These are phyloP conservation scores for Capronia coronata DNA, from an alignment of 2,329 filamentous ascomycete species.

Conservation along the genomic window DNA sequence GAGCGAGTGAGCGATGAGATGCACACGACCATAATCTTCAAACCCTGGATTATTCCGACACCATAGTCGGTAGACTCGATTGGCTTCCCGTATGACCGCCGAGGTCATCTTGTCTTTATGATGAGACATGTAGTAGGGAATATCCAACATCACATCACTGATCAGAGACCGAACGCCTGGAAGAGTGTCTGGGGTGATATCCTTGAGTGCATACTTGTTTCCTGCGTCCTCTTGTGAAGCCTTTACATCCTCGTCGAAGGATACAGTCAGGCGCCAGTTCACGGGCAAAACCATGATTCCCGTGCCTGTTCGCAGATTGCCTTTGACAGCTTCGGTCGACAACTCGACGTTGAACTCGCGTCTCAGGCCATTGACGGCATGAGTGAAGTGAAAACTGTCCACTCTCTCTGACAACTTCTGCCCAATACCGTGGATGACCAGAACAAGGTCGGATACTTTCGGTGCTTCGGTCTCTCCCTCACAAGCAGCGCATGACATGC, in stretches of 20 bases:
- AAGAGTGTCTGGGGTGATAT: constrained; percentile 86
- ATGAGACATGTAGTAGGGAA: constrained; percentile 94
- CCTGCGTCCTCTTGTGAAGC: constrained; percentile 47
- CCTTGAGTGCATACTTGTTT: constrained; percentile 65
- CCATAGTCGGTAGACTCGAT: constrained; percentile 93
- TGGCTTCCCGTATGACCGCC: constrained; percentile 82
- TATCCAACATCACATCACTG: constrained; percentile 96
- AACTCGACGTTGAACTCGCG: constrained; percentile 81
- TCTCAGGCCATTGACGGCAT: constrained; percentile 86
- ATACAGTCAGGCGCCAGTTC: constrained; percentile 87
- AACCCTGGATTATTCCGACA: constrained; percentile 90
- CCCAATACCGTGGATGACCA: constrained; percentile 92
- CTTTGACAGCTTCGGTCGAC: constrained; percentile 64
- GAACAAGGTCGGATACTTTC: constrained; percentile 75
- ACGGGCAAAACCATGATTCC: constrained; percentile 91
- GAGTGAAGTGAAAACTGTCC: constrained; percentile 95
- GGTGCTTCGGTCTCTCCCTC: constrained; percentile 52
- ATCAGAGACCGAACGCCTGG: constrained; percentile 90
- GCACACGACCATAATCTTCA: constrained; percentile 70
- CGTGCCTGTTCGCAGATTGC: constrained; percentile 67
- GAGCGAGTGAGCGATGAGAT: constrained; percentile 86
- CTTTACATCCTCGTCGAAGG: constrained; percentile 68
- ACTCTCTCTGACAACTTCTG: constrained; percentile 93
- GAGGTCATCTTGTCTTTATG: constrained; percentile 93
- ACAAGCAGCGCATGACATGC: constrained; percentile 51